Base-by-base conservation (phyloP, 2,329 filamentous ascomycete species). In the Ophiocordyceps robertsii region DNA sequence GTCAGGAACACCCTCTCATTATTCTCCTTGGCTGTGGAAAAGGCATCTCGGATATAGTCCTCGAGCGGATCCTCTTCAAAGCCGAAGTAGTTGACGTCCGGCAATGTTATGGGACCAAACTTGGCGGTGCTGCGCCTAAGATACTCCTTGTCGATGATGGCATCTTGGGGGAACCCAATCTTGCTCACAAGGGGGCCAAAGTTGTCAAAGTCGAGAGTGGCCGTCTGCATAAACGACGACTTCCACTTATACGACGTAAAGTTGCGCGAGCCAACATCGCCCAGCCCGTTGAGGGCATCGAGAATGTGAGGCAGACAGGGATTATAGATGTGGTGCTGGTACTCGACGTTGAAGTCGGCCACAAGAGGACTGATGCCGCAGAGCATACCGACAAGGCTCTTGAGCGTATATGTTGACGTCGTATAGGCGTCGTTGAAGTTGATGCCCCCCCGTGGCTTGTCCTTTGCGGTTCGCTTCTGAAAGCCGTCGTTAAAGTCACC, bases 341-440 rank as follows among this genome's bases (percentile, higher is more conserved):
- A 58, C 44, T 69, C 66, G n/a, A 58, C 52, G 40, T 69, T 67
- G 43, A 65, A 64, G 37, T 69, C 65, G 2, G 56, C 61, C 1
- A 66, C 57, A 8, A 69, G 46, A 0, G 66, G 65, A 0, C 55
- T 59, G 13, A 68, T 49, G 3, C 66, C 66, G 37, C 66, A 69
- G 6, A 68, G 41, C 5, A 62, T 63, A 3, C 59, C 66, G 0
- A 57, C 53, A 21, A 68, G 37, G 43, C 64, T 67, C 49, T 69
- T 69, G 36, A 67, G 53, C 0, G 66, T 68, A 30, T 67, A 67
- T 0, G 66, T 67, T 6, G 58, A 56, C 0, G 64, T 57, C 0
- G 66, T 68, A 38, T 61, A 57, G 6, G 60, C 64, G 19, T 59
- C 62, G 19, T 60, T 65, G 33, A 53, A 55, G 27, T 55, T 64